Conservation (phyloP, 164 flowering plant species). For the Aristolochia fimbriata region DNA sequence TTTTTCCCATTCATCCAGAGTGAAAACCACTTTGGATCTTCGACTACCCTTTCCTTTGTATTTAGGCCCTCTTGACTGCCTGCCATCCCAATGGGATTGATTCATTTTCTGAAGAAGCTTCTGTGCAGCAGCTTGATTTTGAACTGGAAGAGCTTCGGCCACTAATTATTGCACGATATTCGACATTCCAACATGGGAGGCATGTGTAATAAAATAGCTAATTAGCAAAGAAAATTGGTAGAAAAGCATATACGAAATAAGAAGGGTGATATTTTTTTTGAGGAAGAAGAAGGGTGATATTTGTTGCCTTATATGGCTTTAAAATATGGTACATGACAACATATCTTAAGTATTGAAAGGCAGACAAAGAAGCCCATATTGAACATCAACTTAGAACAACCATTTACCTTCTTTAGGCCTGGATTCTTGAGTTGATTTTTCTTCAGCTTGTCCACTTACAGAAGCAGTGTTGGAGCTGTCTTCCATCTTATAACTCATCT, state of each 20-base stretch:
- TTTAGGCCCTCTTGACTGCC: slow-evolving; percentile 30
- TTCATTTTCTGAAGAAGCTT: slow-evolving; percentile 81
- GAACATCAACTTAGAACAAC: neutral
- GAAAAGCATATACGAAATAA: no score
- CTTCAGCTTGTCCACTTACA: slow-evolving; percentile 20
- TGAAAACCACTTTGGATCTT: slow-evolving; percentile 44
- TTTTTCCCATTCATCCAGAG: slow-evolving; percentile 88
- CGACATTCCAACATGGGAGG: neutral
- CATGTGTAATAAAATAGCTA: neutral
- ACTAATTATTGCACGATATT: slow-evolving; percentile 22
- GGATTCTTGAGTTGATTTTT: slow-evolving; percentile 46
- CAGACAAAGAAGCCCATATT: neutral
- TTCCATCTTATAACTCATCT: slow-evolving; percentile 4
- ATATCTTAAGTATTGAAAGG: neutral
- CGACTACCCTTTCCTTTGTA: slow-evolving; percentile 47
- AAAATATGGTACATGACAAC: neutral
- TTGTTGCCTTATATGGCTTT: neutral
- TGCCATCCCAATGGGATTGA: slow-evolving; percentile 21
- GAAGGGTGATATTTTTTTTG: no score
- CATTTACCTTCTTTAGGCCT: slow-evolving; percentile 73
- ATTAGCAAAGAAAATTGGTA: no score
- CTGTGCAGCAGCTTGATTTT: slow-evolving; percentile 92
- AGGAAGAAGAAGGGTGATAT: slow-evolving; percentile 1
- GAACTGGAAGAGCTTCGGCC: slow-evolving; percentile 64
- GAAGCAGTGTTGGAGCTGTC: slow-evolving; percentile 13